phyloP scores from a whole-genome alignment of 2,329 filamentous ascomycete genomes.

The Nothopassalora personata region DNA sequence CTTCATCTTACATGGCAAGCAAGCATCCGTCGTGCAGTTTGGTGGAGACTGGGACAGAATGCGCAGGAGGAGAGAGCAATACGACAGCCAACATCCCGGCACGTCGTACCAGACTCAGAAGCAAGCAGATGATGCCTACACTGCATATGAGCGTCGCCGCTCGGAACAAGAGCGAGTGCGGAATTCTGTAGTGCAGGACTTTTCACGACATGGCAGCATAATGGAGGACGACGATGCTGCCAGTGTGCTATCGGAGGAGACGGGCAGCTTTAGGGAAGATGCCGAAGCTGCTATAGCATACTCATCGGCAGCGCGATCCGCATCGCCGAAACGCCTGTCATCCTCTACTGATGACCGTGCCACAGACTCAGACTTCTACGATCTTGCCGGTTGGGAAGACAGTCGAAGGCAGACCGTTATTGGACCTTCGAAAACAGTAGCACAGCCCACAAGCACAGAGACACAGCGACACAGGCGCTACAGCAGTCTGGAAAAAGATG shows the following conservation, averaged over 20 bases:
- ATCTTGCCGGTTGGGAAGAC: conserved; percentile 13
- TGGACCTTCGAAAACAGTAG: conserved; percentile 4
- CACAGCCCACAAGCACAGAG: conserved; percentile 1
- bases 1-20: conserved; percentile 96
- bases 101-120: conserved; percentile 3
- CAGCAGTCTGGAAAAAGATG: conserved; percentile 16
- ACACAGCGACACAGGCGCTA: conserved; percentile 13
- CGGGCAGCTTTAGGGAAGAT: conserved; percentile 23
- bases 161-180: conserved; percentile 16
- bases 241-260: conserved; percentile 17
- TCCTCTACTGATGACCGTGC: conserved; percentile 7
- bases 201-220: conserved; percentile 3
- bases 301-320: conserved; percentile 3
- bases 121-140: conserved; percentile 5
- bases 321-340: conserved; percentile 3
- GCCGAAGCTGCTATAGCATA: conserved; percentile 25
- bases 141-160: conserved; percentile 10
- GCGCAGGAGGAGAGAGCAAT: conserved; percentile 29
- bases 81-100: conserved; percentile 14
- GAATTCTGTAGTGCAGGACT: conserved; percentile 13
- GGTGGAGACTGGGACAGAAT: conserved; percentile 66
- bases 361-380: conserved; percentile 9
- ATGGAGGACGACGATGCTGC: conserved; percentile 10
- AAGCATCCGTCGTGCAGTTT: conserved; percentile 95
- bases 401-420: conserved; percentile 17